These are phyloP conservation scores for Hericium coralloides DNA, from an alignment of 768 basidiomycete species.

Conservation along the genomic window DNA sequence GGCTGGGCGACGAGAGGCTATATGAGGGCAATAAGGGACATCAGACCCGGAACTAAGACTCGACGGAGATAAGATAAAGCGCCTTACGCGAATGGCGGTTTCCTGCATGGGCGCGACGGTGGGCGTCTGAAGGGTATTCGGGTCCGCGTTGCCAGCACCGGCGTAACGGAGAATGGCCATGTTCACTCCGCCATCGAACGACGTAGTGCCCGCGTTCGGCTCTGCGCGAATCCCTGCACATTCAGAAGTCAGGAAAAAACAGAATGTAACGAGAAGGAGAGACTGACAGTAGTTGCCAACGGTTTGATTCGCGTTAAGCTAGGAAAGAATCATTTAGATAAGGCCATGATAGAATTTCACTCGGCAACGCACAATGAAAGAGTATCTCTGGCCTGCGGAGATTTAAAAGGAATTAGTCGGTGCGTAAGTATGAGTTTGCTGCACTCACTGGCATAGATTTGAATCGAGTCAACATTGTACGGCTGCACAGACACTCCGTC, in stretches of 20 bases:
- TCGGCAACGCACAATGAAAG: neutral
- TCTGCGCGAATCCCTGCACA: neutral
- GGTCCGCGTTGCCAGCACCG: constrained; percentile 27
- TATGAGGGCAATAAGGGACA: neutral
- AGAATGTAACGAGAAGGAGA: neutral
- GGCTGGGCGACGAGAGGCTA: neutral
- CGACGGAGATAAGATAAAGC: neutral
- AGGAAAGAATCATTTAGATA: neutral
- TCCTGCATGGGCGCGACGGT: neutral
- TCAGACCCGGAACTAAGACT: neutral
- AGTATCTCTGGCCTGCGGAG: neutral
- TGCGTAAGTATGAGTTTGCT: neutral
- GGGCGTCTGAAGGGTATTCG: constrained; percentile 18
- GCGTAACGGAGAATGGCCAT: constrained; percentile 33
- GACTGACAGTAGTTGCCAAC: constrained; percentile 31
- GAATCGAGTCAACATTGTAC: constrained; percentile 26
- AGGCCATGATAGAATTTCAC: neutral
- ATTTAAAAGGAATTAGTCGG: neutral
- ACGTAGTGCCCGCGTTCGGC: neutral
- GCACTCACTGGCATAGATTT: constrained; percentile 23
- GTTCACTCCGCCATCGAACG: constrained; percentile 14
- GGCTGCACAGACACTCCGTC: constrained; percentile 29
- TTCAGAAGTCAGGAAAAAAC: neutral
- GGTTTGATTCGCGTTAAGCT: constrained; percentile 25
- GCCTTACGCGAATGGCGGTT: neutral